These are phyloP conservation scores for Zarea fungicola DNA, from an alignment of 2,329 filamentous ascomycete species.

Conservation along the genomic window DNA sequence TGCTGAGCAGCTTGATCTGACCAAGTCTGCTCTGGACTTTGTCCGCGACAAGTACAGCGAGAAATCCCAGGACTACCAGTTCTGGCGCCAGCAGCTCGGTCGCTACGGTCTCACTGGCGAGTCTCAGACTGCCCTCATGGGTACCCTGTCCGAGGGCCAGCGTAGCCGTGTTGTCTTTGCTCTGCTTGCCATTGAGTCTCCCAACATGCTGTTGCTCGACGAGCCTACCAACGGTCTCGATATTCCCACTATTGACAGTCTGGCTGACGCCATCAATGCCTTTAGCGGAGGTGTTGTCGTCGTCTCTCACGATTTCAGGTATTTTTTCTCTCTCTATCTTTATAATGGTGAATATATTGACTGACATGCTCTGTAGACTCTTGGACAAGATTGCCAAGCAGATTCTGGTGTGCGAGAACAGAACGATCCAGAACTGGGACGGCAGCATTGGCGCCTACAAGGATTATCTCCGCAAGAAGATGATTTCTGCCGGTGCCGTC, in stretches of 20 bases:
- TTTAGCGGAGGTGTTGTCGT: conserved; percentile 96
- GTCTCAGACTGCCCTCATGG: conserved; percentile 93
- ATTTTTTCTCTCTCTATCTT: conserved; percentile 31
- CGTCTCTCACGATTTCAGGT: conserved; percentile 98
- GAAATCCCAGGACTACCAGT: conserved; percentile 96
- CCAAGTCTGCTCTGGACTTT: conserved; percentile 96
- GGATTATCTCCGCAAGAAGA: conserved; percentile 98
- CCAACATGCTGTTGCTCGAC: conserved; percentile 97
- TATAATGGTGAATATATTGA: neutral
- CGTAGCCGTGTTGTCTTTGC: conserved; percentile 98
- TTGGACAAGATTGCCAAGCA: conserved; percentile 99
- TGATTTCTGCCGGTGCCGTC: conserved; percentile 82
- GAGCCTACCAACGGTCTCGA: conserved; percentile 99
- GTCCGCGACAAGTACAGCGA: conserved; percentile 89
- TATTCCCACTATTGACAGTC: conserved; percentile 95
- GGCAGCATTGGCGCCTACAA: conserved; percentile 93
- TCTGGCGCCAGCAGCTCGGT: conserved; percentile 97
- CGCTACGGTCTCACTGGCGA: conserved; percentile 91
- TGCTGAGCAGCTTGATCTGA: conserved; percentile 94
- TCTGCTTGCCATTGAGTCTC: conserved; percentile 85
- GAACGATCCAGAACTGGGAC: conserved; percentile 85
- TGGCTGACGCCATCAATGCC: conserved; percentile 96
- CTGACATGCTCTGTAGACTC: conserved; percentile 61
- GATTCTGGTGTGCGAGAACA: conserved; percentile 98
- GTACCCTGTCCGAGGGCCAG: conserved; percentile 94